Evolutionary conservation across 73 alveolate species (phyloP), one percentile per base, ranked within the genome.

Genomic region (Tetrahymena elliotti): DNA sequence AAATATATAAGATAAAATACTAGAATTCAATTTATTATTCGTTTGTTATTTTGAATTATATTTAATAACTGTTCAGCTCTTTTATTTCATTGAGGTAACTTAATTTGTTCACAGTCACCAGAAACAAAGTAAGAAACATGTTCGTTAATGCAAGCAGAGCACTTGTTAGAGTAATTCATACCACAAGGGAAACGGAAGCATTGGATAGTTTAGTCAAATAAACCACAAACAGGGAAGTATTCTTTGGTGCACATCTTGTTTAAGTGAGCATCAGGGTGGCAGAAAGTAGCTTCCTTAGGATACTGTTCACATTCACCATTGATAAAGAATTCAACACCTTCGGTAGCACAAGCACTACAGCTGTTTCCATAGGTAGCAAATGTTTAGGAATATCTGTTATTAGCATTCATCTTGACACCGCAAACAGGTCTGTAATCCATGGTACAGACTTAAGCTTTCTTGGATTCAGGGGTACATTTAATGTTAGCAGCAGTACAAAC

Each of bases 151-250:
- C 96, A 93, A 24, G 96, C 96, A 52, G 52, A 93, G 38, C 96
- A 93, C 83, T 93, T 93, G 47, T 93, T 93, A 82, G 94, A 92
- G 18, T 38, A 93, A 34, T 47, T 68, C 52, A 33, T 35, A 38
- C 96, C 96, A 35, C 96, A 93, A 13, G 96, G 96, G 33, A 27
- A 41, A 36, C 92, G 53, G n/a, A 93, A 35, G 35, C 96, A 93
- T 93, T 53, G 18, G 38, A 54, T 93, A 35, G 84, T 36, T 68
- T 37, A 35, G 31, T 22, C 53, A 33, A 53, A 93, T 18, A 93
- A 68, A 38, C 96, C 96, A 93, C 96, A 93, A n/a, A 54, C 53
- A 22, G 96, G 96, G 84, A 38, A 82, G 83, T 22, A 93, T 68
- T 68, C 88, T 68, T 36, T 68, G 88, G 88, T 68, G 88, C 88